phyloP scores from a whole-genome alignment of 352 stramenopile species.

The Phytopythium ostracodes region DNA sequence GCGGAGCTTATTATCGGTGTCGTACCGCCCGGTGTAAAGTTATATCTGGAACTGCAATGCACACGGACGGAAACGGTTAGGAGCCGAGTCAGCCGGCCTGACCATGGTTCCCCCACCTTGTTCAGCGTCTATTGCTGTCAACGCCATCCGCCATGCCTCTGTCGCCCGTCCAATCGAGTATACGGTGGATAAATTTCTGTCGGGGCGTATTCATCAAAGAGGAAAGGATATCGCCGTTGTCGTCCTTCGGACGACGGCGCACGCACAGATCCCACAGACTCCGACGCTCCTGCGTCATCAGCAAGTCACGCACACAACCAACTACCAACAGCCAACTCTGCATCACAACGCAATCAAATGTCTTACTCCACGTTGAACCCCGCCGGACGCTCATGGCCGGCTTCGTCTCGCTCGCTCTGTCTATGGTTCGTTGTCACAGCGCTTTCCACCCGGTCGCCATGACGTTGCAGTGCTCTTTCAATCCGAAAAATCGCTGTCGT shows the following conservation, averaged over 20 bases:
- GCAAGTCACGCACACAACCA: not conserved
- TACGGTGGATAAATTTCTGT: too few relatives aligned
- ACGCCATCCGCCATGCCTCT: too few relatives aligned
- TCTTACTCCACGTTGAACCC: not conserved
- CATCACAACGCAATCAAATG: not conserved
- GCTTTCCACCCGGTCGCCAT: not conserved
- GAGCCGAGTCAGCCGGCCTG: too few relatives aligned
- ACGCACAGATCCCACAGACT: not conserved
- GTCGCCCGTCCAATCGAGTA: too few relatives aligned
- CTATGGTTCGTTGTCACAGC: not conserved
- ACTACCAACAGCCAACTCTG: not conserved
- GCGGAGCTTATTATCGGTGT: too few relatives aligned
- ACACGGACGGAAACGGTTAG: too few relatives aligned
- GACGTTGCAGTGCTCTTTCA: conserved; percentile 9
- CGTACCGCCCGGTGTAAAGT: not conserved
- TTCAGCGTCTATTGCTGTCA: too few relatives aligned
- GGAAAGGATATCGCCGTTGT: not conserved
- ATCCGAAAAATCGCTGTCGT: conserved; percentile 58
- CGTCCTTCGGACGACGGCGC: not conserved
- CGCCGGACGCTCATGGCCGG: not conserved
- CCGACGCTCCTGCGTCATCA: not conserved
- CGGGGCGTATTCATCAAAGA: not conserved
- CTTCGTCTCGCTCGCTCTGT: not conserved
- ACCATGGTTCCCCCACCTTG: too few relatives aligned
- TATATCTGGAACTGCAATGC: not conserved